Evolutionary conservation across 2,329 filamentous ascomycete genomes (phyloP), one percentile per base, ranked within the genome.

Genomic region (Calonectria pseudoturangicola): DNA sequence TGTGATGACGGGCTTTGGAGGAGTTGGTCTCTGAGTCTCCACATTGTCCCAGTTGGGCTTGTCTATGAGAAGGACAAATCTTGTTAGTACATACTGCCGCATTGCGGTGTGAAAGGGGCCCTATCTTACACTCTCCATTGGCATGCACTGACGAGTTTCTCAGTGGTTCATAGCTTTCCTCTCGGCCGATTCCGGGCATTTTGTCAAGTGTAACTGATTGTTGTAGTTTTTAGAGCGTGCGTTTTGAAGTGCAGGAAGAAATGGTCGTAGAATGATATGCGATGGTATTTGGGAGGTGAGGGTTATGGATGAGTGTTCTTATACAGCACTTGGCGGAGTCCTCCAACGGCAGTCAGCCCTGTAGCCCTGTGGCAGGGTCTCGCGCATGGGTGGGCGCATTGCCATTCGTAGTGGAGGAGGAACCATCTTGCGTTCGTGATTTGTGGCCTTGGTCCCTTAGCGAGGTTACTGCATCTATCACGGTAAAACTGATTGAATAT

Each of bases 111-210:
- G 16, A 7, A 6, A 25, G n/a, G 18, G 8, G 13, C 9, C 30
- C 8, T 5, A 15, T 9, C 54, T 60, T 60, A 60, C 54, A 60
- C 21, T 10, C 9, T 41, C 36, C 36, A 41, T 60, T 36, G 16
- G 21, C 4, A 18, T 13, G 16, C 25, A 10, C 13, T 9, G 5
- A 36, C 12, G 2, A n/a, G 12, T 41, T n/a, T 41, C 54, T 60
- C 6, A 60, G 36, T 4, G 54, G 54, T 21, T 60, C 54, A 41
- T 60, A 60, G 13, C 36, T 5, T 60, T 60, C 54, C 15, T 60
- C 54, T 16, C 54, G 54, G 15, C 33, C 21, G 8, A 18, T 41
- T 39, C 54, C 54, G 4, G 54, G 41, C 54, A 60, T 60, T 16
- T 28, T 60, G 33, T 8, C 39, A 16, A 25, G 5, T 25, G 15